phyloP scores from a whole-genome alignment of 768 basidiomycete species.

The Cubamyces sp. region DNA sequence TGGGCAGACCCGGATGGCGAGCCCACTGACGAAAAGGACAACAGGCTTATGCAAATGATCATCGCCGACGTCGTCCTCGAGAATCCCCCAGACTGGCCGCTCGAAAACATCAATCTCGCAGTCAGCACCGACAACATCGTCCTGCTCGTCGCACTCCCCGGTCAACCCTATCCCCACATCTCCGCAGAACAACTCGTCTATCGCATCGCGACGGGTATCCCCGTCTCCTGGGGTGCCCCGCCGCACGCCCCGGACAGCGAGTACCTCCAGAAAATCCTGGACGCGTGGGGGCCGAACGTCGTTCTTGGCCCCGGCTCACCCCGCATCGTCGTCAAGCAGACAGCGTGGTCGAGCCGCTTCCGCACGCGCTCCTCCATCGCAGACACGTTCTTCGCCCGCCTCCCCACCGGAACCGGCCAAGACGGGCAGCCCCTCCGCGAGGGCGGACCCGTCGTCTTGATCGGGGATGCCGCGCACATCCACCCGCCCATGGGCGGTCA shows the following conservation, averaged over 20 bases:
- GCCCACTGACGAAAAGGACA: slow-evolving; percentile 29
- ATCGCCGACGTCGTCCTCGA: slow-evolving; percentile 51
- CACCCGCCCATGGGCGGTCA: slow-evolving; percentile 60
- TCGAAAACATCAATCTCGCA: slow-evolving; percentile 33
- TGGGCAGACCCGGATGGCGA: slow-evolving; percentile 48
- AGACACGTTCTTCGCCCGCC: slow-evolving; percentile 41
- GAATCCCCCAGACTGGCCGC: slow-evolving; percentile 29
- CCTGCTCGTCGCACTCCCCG: slow-evolving; percentile 43
- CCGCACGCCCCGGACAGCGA: slow-evolving; percentile 42
- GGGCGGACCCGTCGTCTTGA: slow-evolving; percentile 32
- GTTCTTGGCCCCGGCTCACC: slow-evolving; percentile 40
- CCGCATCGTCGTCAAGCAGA: slow-evolving; percentile 40
- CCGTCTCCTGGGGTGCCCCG: slow-evolving; percentile 38
- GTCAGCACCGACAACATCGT: slow-evolving; percentile 39
- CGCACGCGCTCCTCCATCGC: slow-evolving; percentile 49
- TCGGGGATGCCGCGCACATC: slow-evolving; percentile 56
- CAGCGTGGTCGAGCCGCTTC: slow-evolving; percentile 53
- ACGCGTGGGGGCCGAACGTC: slow-evolving; percentile 44
- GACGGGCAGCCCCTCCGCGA: background rate
- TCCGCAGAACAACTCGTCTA: slow-evolving; percentile 33
- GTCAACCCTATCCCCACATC: slow-evolving; percentile 29
- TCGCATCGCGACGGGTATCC: slow-evolving; percentile 47
- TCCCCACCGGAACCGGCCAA: slow-evolving; percentile 21
- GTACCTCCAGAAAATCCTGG: slow-evolving; percentile 49
- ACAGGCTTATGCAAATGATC: slow-evolving; percentile 43